Conservation (phyloP, 129 eudicot species). For the Dittrichia graveolens region DNA sequence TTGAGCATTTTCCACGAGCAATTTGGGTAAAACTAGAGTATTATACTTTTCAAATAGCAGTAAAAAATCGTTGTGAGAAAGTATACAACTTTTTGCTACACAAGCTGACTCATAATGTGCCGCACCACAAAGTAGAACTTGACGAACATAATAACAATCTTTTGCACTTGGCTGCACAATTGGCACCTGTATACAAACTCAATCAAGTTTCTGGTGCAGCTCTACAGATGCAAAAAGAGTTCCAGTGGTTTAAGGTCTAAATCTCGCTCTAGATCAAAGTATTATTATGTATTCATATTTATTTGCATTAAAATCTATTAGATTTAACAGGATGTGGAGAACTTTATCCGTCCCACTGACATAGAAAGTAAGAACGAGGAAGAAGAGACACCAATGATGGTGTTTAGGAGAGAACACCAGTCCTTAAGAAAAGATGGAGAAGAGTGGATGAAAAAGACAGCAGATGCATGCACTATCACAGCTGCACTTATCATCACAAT, state of each 20-base stretch:
- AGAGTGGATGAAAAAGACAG: constrained; percentile 40
- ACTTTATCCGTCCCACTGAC: background rate
- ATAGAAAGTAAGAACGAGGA: background rate
- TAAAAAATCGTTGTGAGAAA: constrained; percentile 29
- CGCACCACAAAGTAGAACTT: background rate
- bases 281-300: background rate
- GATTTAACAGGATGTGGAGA: background rate
- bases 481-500: constrained; percentile 37
- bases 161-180: constrained; percentile 23
- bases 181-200: constrained; percentile 33
- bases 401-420: constrained; percentile 29
- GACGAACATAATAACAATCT: constrained; percentile 23
- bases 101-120: background rate
- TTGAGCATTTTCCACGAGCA: constrained; percentile 20
- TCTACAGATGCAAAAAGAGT: constrained; percentile 35
- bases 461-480: constrained; percentile 28
- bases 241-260: constrained; percentile 37
- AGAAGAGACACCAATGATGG: constrained; percentile 30
- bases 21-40: background rate
- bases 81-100: constrained; percentile 27
- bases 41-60: constrained; percentile 14
- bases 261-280: background rate
- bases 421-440: constrained; percentile 29
- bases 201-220: constrained; percentile 36
- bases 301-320: background rate